phyloP scores from a whole-genome alignment of 1,139 yeast genomes.

The Debaryomyces psychrophilus region DNA sequence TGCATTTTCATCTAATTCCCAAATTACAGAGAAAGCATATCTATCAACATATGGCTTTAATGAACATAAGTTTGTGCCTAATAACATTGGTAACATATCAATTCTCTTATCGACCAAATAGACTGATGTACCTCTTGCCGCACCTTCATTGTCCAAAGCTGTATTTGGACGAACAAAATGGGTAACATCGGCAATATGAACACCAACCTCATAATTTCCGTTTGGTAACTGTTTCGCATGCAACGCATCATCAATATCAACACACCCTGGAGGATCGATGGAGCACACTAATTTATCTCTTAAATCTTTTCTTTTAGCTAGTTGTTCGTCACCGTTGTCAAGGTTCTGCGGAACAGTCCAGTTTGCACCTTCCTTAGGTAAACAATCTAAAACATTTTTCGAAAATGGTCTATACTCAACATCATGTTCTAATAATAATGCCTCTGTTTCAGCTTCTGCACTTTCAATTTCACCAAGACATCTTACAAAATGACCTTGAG shows the following conservation, averaged over 20 bases:
- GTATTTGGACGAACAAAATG: conserved; percentile 95
- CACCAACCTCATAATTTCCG: conserved; percentile 97
- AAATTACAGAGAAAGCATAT: conserved; percentile 91
- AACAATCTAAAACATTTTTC: conserved; percentile 85
- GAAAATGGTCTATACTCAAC: conserved; percentile 97
- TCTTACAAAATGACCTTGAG: conserved; percentile 94
- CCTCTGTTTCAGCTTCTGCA: conserved; percentile 95
- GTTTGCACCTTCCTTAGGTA: conserved; percentile 89
- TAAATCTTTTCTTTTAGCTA: conserved; percentile 75
- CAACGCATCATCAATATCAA: conserved; percentile 97
- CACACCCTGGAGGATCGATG: conserved; percentile 98
- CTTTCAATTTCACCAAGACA: conserved; percentile 88
- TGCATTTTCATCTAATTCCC: conserved; percentile 92
- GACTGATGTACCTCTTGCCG: conserved; percentile 95
- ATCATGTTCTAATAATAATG: conserved; percentile 89
- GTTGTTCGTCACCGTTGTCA: conserved; percentile 59
- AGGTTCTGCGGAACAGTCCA: conserved; percentile 83
- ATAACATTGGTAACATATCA: conserved; percentile 95
- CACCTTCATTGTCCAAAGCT: conserved; percentile 93
- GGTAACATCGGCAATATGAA: conserved; percentile 98
- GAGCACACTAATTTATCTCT: conserved; percentile 90
- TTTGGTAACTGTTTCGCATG: conserved; percentile 85
- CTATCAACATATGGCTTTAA: conserved; percentile 94
- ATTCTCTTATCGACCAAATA: conserved; percentile 98
- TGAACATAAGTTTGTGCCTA: conserved; percentile 96